Evolutionary conservation across 2,329 filamentous ascomycete species (phyloP).

Genomic region (Nannizziopsis arthrosporioides): DNA sequence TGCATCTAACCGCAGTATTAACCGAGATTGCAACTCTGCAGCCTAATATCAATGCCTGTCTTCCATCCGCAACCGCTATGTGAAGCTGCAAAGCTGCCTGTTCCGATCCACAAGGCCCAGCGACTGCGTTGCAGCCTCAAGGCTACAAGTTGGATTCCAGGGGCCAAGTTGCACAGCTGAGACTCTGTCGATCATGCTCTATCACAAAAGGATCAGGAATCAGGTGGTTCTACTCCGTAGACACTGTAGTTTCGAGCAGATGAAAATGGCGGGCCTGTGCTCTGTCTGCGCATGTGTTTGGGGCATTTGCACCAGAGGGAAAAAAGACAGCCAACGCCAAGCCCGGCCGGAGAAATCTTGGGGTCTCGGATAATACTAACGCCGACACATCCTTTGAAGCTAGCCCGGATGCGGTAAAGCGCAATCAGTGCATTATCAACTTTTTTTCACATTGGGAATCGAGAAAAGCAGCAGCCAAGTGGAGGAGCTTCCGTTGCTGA

Average conservation of each 20-base stretch:
- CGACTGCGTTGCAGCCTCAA: no score
- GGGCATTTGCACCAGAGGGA: no score
- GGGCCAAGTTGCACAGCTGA: no score
- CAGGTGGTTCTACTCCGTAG: no score
- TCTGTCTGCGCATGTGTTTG: no score
- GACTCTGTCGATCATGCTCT: no score
- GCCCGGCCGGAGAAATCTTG: neutral
- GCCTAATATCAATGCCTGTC: constrained; percentile 5
- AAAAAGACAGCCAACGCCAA: no score
- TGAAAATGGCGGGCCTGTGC: no score
- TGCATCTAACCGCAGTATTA: constrained; percentile 3
- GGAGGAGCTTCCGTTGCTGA: constrained; percentile 2
- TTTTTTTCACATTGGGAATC: constrained; percentile 11
- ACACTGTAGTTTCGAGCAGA: no score
- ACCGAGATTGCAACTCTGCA: constrained; percentile 4
- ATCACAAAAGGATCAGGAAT: no score
- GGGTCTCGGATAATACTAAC: neutral
- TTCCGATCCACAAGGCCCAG: neutral
- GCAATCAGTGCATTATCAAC: constrained; percentile 7
- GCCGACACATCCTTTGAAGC: neutral
- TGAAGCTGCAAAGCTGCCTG: neutral
- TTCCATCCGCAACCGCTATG: neutral
- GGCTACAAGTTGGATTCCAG: no score
- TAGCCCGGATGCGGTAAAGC: constrained; percentile 9
- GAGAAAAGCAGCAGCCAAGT: constrained; percentile 1